Conservation (phyloP, 2,329 filamentous ascomycete genomes). For the Aureobasidium pullulans region DNA sequence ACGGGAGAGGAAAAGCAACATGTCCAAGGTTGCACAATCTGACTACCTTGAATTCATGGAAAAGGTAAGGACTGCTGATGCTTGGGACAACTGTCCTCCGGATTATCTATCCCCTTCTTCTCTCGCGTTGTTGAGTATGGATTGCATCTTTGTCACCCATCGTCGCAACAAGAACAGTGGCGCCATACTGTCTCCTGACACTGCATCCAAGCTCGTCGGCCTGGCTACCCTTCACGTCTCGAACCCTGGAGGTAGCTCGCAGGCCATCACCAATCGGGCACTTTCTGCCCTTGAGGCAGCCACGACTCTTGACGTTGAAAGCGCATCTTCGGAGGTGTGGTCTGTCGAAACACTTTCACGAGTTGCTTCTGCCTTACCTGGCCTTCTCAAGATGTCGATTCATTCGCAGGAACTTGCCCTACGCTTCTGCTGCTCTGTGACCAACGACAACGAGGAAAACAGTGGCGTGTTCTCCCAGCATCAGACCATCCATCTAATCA, state of each 20-base stretch:
- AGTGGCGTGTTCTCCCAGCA: slow-evolving; percentile 58
- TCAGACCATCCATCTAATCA: slow-evolving; percentile 41
- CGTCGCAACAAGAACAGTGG: slow-evolving; percentile 32
- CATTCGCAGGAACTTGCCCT: slow-evolving; percentile 39
- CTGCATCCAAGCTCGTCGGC: slow-evolving; percentile 34
- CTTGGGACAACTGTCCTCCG: slow-evolving; percentile 54
- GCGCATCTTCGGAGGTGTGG: not conserved
- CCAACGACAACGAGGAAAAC: slow-evolving; percentile 67
- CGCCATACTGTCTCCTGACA: not conserved
- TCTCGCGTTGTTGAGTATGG: slow-evolving; percentile 51
- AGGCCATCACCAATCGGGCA: not conserved
- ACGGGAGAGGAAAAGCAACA: slow-evolving; percentile 58
- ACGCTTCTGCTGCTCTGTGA: slow-evolving; percentile 73
- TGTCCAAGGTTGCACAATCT: slow-evolving; percentile 57
- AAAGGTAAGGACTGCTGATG: slow-evolving; percentile 33
- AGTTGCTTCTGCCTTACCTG: not conserved
- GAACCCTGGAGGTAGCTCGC: not conserved
- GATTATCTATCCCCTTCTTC: slow-evolving; percentile 53
- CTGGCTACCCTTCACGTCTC: slow-evolving; percentile 23
- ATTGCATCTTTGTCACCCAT: slow-evolving; percentile 18
- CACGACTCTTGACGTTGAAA: slow-evolving; percentile 16
- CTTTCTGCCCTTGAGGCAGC: slow-evolving; percentile 24
- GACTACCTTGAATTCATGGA: slow-evolving; percentile 50
- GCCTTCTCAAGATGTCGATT: not conserved
- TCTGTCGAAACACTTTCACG: not conserved